Evolutionary conservation across 306 rosid genomes (phyloP).

Genomic region (Inga laurina): DNA sequence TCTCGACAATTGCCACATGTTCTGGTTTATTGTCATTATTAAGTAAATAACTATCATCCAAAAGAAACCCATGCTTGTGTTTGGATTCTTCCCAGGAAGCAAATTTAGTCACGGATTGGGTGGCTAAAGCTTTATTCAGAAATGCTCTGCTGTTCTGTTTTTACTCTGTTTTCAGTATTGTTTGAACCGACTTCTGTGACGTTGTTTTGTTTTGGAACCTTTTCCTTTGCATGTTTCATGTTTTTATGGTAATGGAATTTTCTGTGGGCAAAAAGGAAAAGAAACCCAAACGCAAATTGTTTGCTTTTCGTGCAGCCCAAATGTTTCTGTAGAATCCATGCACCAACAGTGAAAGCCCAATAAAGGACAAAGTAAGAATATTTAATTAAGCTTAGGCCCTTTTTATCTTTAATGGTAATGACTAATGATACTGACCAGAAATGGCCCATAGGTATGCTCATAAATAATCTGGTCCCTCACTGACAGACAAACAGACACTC

Average conservation of each 20-base stretch:
- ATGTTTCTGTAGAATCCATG: not conserved
- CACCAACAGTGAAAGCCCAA: not conserved
- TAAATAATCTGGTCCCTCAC: not conserved
- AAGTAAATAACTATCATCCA: no score
- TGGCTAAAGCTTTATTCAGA: no score
- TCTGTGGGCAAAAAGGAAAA: not conserved
- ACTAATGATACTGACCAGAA: not conserved
- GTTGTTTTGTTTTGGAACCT: no score
- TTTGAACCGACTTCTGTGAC: no score
- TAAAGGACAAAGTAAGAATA: not conserved
- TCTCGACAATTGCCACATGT: not conserved
- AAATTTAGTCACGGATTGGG: no score
- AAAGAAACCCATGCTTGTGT: no score
- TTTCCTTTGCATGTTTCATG: no score
- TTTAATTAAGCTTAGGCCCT: not conserved
- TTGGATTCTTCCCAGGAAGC: no score
- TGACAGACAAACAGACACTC: not conserved
- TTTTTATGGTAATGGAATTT: no score
- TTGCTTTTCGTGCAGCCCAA: not conserved
- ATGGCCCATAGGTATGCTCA: not conserved
- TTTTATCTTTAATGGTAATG: not conserved
- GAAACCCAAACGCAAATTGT: not conserved
- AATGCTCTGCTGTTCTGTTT: no score
- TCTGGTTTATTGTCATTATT: not conserved
- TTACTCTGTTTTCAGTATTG: no score